Conservation (phyloP, 2,329 filamentous ascomycete species). For the Dothideomycetidae sp. region DNA sequence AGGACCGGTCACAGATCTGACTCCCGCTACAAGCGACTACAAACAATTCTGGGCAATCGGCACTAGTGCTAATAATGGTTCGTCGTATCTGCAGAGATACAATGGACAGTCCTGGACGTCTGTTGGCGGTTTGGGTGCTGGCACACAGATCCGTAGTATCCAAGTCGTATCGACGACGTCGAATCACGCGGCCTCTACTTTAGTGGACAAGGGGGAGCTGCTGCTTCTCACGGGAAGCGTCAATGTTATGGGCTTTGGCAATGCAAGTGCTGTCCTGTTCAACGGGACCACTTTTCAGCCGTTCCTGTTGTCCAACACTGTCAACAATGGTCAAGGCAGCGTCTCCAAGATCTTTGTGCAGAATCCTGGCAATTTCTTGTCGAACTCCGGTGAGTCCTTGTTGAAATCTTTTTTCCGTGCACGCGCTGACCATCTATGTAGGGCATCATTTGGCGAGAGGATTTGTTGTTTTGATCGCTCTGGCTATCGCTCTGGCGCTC, state of each 20-base stretch:
- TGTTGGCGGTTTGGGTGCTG: slow-evolving; percentile 48
- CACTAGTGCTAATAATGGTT: slow-evolving; percentile 42
- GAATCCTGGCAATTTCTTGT: slow-evolving; percentile 59
- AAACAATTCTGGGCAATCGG: slow-evolving; percentile 75
- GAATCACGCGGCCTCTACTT: slow-evolving; percentile 48
- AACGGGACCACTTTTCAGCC: slow-evolving; percentile 68
- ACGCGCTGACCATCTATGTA: too few species aligned
- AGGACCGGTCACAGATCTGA: slow-evolving; percentile 64
- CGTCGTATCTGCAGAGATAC: slow-evolving; percentile 69
- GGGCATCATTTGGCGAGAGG: slow-evolving; percentile 52
- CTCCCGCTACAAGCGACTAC: slow-evolving; percentile 56
- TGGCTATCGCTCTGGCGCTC: slow-evolving; percentile 62
- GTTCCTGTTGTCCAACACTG: slow-evolving; percentile 62
- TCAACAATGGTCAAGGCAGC: slow-evolving; percentile 49
- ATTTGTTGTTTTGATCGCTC: slow-evolving; percentile 65
- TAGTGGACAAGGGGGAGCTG: slow-evolving; percentile 53
- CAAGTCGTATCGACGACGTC: slow-evolving; percentile 64
- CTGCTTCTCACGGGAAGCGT: slow-evolving; percentile 79
- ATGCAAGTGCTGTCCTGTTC: slow-evolving; percentile 73
- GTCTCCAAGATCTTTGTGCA: slow-evolving; percentile 75
- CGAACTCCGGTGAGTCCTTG: slow-evolving; percentile 40
- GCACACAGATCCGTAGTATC: slow-evolving; percentile 60
- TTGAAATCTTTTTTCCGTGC: too few species aligned
- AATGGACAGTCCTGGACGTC: slow-evolving; percentile 58
- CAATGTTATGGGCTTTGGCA: slow-evolving; percentile 59